Evolutionary conservation across 2,329 filamentous ascomycete species (phyloP), one percentile per base, ranked within the genome.

Genomic region (Ascochyta koolunga): DNA sequence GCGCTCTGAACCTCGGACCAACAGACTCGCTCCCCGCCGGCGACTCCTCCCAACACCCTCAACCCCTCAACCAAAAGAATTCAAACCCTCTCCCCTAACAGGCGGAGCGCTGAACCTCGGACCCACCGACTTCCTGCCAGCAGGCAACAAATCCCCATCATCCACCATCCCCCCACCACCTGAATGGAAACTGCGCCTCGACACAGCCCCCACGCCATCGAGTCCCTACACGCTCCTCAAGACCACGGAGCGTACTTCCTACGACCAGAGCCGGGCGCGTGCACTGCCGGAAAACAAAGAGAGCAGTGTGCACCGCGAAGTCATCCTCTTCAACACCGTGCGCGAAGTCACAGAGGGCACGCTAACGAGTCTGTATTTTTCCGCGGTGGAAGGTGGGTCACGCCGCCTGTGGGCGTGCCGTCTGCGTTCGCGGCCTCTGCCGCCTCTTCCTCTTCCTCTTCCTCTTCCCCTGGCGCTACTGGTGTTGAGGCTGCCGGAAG

Each of bases 311-410:
- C 59, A 65, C 35, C 82, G 83, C 45, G 93, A 98, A 72, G 90
- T 96, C 4, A 78, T 98, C 18, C 75, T 97, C 2, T 81, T 89
- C 59, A 91, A 90, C 65, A 59, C 73, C 4, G 78, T 83, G 24
- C 82, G 81, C 1, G 83, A 87, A 42, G 76, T 97, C 31, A 96
- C 96, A 83, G 93, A 98, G 74, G 91, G 91, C 8, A 93, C 89
- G 56, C 83, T 89, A 15, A 93, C 89, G 0, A 96, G 89, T 0
- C 86, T 90, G 0, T 97, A 93, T 73, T 89, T 97, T 90, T 84
- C 80, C 85, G 90, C 38, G 73, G 80, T 4, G 86, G 84, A 1
- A 77, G 78, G 43, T 98, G 93, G 93, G 83, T 92, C 7, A 96
- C 93, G 32, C 93, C 93, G 1, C 83, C 85, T 2, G 73, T 77